Evolutionary conservation across 2,329 filamentous ascomycete genomes (phyloP).

Genomic region (Colletotrichum spinosum): DNA sequence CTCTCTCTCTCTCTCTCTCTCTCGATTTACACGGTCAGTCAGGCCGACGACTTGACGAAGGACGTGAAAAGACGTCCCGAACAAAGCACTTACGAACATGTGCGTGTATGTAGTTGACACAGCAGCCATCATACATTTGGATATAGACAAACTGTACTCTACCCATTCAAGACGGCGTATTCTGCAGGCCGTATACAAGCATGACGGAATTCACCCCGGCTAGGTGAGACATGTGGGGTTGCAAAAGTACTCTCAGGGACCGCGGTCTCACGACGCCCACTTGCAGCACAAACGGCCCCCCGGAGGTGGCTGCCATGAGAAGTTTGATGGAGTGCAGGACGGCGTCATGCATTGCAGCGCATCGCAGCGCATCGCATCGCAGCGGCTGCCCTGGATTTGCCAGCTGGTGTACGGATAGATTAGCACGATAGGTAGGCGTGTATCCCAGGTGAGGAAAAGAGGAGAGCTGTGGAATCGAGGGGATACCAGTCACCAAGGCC

Average conservation of each 20-base stretch:
- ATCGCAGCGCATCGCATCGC: slow-evolving; percentile 28
- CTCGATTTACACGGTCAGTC: background rate
- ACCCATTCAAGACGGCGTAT: background rate
- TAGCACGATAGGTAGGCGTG: background rate
- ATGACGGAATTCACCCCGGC: no score
- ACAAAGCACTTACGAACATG: slow-evolving; percentile 13
- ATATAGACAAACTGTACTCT: slow-evolving; percentile 20
- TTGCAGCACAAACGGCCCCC: slow-evolving; percentile 28
- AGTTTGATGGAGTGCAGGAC: slow-evolving; percentile 23
- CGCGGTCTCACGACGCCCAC: slow-evolving; percentile 8
- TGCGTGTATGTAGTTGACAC: slow-evolving; percentile 24
- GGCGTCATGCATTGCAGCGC: slow-evolving; percentile 9
- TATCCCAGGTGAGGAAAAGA: background rate
- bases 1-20: background rate
- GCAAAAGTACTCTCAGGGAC: slow-evolving; percentile 31
- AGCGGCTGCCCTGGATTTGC: background rate
- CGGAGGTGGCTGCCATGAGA: slow-evolving; percentile 17
- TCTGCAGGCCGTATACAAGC: background rate
- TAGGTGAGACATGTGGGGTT: no score
- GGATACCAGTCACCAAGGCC: no score
- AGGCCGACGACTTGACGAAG: background rate
- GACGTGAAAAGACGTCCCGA: background rate
- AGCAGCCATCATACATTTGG: slow-evolving; percentile 25
- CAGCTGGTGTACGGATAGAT: slow-evolving; percentile 1
- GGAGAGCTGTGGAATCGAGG: background rate